These are phyloP conservation scores for Amphicarpaea edgeworthii DNA, from an alignment of 306 rosid genomes.

Conservation along the genomic window DNA sequence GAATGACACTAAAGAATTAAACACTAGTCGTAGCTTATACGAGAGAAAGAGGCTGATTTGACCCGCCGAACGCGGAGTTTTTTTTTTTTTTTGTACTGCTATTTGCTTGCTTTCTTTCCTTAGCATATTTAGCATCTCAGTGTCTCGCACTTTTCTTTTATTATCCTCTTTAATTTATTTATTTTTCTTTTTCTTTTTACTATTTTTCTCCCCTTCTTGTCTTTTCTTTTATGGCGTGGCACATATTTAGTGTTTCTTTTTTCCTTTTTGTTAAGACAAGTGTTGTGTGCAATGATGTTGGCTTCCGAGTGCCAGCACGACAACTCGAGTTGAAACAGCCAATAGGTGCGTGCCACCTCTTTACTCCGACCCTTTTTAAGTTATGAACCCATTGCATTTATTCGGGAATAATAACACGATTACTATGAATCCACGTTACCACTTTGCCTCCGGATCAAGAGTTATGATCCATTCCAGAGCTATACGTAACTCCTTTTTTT, in stretches of 20 bases:
- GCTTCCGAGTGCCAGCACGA: slow-evolving; percentile 36
- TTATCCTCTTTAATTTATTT: background rate
- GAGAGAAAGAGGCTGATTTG: slow-evolving; percentile 53
- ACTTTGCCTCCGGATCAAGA: background rate
- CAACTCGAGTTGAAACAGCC: slow-evolving; percentile 20
- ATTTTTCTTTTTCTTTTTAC: slow-evolving; percentile 10
- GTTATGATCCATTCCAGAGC: background rate
- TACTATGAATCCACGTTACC: background rate
- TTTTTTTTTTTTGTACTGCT: slow-evolving; percentile 33
- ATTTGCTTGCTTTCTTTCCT: slow-evolving; percentile 22
- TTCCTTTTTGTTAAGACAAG: slow-evolving; percentile 43
- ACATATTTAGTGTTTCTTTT: slow-evolving; percentile 18
- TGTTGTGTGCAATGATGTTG: slow-evolving; percentile 45
- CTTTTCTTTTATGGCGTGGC: slow-evolving; percentile 29
- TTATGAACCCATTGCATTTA: background rate
- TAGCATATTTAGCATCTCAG: slow-evolving; percentile 37
- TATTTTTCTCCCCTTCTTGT: slow-evolving; percentile 37
- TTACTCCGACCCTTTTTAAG: background rate
- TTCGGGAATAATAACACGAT: slow-evolving; percentile 20
- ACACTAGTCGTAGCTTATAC: background rate
- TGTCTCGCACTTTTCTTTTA: slow-evolving; percentile 1
- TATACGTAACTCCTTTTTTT: too few species aligned
- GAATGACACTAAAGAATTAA: slow-evolving; percentile 33
- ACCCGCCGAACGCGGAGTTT: slow-evolving; percentile 67
- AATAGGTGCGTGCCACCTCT: slow-evolving; percentile 31